Conservation (phyloP, 2,329 filamentous ascomycete genomes). For the Calonectria fujianensis region DNA sequence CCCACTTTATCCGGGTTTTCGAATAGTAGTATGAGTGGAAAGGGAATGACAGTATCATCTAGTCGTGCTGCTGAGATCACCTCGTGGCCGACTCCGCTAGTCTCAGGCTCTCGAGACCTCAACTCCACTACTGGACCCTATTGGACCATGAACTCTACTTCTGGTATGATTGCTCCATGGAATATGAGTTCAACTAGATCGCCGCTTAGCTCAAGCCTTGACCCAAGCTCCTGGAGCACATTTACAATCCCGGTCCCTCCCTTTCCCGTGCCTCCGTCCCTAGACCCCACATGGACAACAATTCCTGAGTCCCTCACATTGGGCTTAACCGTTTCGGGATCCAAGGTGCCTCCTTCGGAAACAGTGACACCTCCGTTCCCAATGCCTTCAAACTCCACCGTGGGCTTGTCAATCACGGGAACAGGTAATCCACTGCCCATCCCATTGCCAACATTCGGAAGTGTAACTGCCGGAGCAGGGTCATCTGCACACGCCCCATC, state of each 20-base stretch:
- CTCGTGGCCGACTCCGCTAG: conserved; percentile 15
- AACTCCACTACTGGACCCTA: conserved; percentile 32
- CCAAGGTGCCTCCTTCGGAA: conserved; percentile 28
- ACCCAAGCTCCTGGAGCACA: background rate
- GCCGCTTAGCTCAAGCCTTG: background rate
- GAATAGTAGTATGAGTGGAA: conserved; percentile 30
- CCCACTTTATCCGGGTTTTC: conserved; percentile 32
- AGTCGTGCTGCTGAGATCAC: conserved; percentile 45
- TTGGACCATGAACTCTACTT: conserved; percentile 15
- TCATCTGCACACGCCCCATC: conserved; percentile 10
- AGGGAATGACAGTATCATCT: conserved; percentile 41
- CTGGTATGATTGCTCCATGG: background rate
- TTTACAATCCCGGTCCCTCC: conserved; percentile 10
- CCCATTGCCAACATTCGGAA: conserved; percentile 13
- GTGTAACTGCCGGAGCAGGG: background rate
- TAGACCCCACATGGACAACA: conserved; percentile 1
- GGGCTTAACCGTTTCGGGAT: conserved; percentile 33
- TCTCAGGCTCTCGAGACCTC: conserved; percentile 27
- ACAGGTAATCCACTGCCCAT: background rate
- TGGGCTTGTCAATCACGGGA: conserved; percentile 31
- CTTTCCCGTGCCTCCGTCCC: conserved; percentile 5
- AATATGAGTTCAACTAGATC: background rate
- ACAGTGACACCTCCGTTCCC: conserved; percentile 41
- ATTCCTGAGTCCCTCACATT: conserved; percentile 4
- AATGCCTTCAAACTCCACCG: conserved; percentile 45